Percentiles rank a stretch among this genome's conserved stretches.
Evolutionary conservation across 1,284 basidiomycete species (phyloP).

Genomic region (Volvariella surrecta): DNA sequence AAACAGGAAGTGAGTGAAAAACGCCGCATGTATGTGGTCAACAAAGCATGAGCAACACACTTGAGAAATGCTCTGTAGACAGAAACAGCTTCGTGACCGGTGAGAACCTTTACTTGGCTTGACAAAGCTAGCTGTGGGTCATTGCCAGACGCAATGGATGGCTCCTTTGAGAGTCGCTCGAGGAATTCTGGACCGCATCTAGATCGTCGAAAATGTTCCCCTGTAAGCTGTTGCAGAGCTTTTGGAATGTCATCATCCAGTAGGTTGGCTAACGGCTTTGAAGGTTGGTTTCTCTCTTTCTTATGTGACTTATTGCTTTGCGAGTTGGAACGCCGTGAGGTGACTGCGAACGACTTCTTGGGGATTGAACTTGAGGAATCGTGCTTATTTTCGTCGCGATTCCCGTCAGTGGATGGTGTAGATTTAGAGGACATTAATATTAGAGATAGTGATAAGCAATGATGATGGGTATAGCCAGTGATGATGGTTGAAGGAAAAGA

Average conservation of each 20-base stretch:
- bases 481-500: too few relatives aligned
- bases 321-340: too few relatives aligned
- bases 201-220: conserved; percentile 19
- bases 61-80: conserved; percentile 30
- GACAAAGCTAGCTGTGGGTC: conserved; percentile 18
- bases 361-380: too few relatives aligned
- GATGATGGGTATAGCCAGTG: too few relatives aligned
- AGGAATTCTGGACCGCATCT: conserved; percentile 34
- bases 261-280: too few relatives aligned
- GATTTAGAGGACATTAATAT: too few relatives aligned
- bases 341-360: too few relatives aligned
- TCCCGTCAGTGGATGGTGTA: too few relatives aligned
- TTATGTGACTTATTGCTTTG: too few relatives aligned
- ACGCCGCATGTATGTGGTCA: conserved; percentile 1
- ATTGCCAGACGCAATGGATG: conserved; percentile 10
- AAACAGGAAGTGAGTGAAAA: background rate
- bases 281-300: too few relatives aligned
- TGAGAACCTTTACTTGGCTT: conserved; percentile 30
- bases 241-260: background rate
- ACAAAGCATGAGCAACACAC: conserved; percentile 17
- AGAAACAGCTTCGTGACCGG: conserved; percentile 28
- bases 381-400: too few relatives aligned
- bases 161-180: conserved; percentile 23
- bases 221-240: background rate
- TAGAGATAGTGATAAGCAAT: too few relatives aligned